phyloP scores from a whole-genome alignment of 768 basidiomycete genomes.

The Pholiota conissans region DNA sequence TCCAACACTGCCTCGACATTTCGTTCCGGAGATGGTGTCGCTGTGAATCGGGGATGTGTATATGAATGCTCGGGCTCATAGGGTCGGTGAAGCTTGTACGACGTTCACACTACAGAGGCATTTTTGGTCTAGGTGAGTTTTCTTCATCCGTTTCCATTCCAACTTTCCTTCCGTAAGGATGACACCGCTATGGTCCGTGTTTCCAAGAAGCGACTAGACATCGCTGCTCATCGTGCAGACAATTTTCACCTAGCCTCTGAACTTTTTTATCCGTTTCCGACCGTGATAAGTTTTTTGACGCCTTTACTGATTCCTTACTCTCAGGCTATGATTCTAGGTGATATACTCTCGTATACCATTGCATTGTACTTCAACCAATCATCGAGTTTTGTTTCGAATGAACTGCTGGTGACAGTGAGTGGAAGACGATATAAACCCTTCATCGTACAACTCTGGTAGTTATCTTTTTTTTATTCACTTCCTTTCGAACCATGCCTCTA shows the following conservation, averaged over 20 bases:
- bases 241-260: slow-evolving; percentile 76
- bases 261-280: slow-evolving; percentile 12
- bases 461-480: neutral
- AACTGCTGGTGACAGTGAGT: no score
- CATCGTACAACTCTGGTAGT: no score
- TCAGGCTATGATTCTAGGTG: neutral
- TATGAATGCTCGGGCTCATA: no score
- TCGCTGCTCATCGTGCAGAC: slow-evolving; percentile 78
- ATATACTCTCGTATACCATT: neutral
- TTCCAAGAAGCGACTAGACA: slow-evolving; percentile 95
- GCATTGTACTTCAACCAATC: neutral
- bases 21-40: neutral
- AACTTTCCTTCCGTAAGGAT: slow-evolving; percentile 43
- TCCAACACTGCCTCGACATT: neutral
- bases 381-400: no score
- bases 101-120: no score
- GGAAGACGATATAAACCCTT: no score
- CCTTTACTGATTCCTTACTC: neutral
- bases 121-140: slow-evolving; percentile 24
- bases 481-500: slow-evolving; percentile 36
- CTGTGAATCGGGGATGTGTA: neutral
- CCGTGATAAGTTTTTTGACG: neutral
- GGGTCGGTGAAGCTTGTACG: no score
- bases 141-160: neutral
- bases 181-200: slow-evolving; percentile 94